Evolutionary conservation across 768 basidiomycete genomes (phyloP).

Genomic region (Thelephora ganbajun): DNA sequence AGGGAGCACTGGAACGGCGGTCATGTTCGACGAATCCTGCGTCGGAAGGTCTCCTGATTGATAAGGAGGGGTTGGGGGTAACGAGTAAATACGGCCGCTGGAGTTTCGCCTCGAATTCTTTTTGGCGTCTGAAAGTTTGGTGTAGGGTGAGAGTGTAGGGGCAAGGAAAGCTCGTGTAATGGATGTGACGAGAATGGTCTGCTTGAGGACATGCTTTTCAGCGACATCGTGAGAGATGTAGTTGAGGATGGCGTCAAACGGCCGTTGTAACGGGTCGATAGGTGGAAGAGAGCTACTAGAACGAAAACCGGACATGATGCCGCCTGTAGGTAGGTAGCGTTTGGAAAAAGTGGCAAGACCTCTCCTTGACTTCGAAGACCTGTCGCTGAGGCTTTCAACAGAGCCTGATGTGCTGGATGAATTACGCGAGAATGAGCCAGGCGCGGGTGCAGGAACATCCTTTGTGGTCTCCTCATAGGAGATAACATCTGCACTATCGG

Average conservation of each 20-base stretch:
- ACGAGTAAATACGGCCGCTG: constrained; percentile 6
- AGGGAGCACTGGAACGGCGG: constrained; percentile 4
- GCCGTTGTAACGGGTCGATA: constrained; percentile 19
- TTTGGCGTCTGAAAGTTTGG: constrained; percentile 1
- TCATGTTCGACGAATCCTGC: neutral
- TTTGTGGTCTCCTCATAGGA: constrained; percentile 14
- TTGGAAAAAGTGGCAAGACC: neutral
- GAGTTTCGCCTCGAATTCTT: constrained; percentile 7
- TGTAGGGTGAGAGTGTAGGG: constrained; percentile 6
- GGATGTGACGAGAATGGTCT: constrained; percentile 26
- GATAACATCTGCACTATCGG: constrained; percentile 14
- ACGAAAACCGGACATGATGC: constrained; percentile 6
- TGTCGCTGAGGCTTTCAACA: constrained; percentile 7
- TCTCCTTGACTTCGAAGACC: constrained; percentile 1
- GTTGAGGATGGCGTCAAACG: constrained; percentile 25
- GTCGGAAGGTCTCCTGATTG: constrained; percentile 10
- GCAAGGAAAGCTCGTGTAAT: constrained; percentile 23
- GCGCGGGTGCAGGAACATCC: constrained; percentile 13
- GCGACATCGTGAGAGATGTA: constrained; percentile 18
- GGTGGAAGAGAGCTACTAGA: constrained; percentile 9
- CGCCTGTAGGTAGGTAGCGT: constrained; percentile 2
- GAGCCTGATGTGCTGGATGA: constrained; percentile 12
- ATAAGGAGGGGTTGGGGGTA: constrained; percentile 11
- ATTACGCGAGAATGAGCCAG: constrained; percentile 7
- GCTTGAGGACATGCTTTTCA: constrained; percentile 22